phyloP scores from a whole-genome alignment of 2,329 filamentous ascomycete genomes.

The Stachybotrys chlorohalonatus region DNA sequence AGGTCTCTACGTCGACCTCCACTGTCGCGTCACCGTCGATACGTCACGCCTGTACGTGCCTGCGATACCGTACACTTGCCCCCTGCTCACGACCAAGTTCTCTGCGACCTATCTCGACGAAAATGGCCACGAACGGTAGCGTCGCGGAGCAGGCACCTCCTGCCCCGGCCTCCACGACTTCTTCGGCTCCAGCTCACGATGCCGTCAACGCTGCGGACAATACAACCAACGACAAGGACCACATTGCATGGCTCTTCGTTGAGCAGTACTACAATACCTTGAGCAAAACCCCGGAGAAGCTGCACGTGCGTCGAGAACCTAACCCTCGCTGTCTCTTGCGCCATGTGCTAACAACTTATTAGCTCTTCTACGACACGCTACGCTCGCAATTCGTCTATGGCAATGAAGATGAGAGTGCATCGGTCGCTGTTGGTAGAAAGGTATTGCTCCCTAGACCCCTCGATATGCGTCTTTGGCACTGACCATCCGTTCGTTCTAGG shows the following conservation, averaged over 20 bases:
- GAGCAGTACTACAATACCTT: slow-evolving; percentile 98
- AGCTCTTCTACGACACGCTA: slow-evolving; percentile 86
- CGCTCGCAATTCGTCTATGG: slow-evolving; percentile 92
- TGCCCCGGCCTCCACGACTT: slow-evolving; percentile 27
- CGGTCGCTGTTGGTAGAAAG: slow-evolving; percentile 78
- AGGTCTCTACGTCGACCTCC: neutral
- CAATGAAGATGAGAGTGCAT: slow-evolving; percentile 78
- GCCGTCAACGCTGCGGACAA: slow-evolving; percentile 23
- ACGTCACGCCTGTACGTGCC: neutral
- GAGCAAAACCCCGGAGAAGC: slow-evolving; percentile 87
- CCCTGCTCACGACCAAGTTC: slow-evolving; percentile 5
- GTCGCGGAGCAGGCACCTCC: slow-evolving; percentile 35
- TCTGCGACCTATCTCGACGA: slow-evolving; percentile 6
- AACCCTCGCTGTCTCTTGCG: slow-evolving; percentile 59
- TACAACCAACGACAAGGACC: slow-evolving; percentile 64
- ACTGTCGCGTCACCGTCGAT: neutral
- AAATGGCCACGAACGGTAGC: slow-evolving; percentile 51
- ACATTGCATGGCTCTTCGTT: slow-evolving; percentile 99
- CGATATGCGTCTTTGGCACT: neutral
- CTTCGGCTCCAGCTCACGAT: slow-evolving; percentile 22
- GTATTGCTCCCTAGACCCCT: slow-evolving; percentile 32
- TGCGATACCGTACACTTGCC: neutral
- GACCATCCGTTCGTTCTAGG: slow-evolving; percentile 34
- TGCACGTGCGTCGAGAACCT: slow-evolving; percentile 51
- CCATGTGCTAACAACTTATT: slow-evolving; percentile 74